Evolutionary conservation across 164 flowering plant species (phyloP), one percentile per base, ranked within the genome.

Genomic region (Macadamia tetraphylla): DNA sequence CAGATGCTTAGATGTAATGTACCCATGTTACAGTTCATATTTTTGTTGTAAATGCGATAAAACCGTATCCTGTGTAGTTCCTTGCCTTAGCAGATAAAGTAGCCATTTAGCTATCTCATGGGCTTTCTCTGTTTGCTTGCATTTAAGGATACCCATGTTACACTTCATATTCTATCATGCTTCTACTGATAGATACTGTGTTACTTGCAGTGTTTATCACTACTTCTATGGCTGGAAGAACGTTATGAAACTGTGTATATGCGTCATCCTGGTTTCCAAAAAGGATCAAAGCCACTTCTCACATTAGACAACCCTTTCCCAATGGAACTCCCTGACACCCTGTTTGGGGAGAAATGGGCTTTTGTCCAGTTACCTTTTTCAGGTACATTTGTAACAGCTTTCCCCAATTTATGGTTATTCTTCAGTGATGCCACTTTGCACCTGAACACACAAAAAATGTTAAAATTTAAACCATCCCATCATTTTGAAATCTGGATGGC

Each of bases 291-390:
- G 82, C 97, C 97, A 3, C 91, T 94, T 63, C 74, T 90, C 61
- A 81, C 94, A 17, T 70, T 92, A 68, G 97, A 94, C 78, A 88
- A 88, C 56, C 97, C 99, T 61, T 94, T 94, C 73, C 97, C 99
- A 0, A 88, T 87, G 92, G 86, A 85, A 30, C 97, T 92, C 69
- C 99, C 99, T 30, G 95, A 94, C 49, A 90, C 88, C 74, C 82
- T 94, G 14, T 75, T 84, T 69, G 99, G 99, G 42, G 97, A 94
- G 65, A 88, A 79, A 80, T 92, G 99, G 99, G 97, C 97, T 62
- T 94, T 94, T 77, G 97, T 94, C 46, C 99, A 92, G 70, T 80
- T 92, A 67, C 99, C 99, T 58, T 90, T 78, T 70, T 84, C 97
- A 82, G 91, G 98, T 90, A 76, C 29, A 65, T 31, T 9, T 14